phyloP scores from a whole-genome alignment of 2,329 filamentous ascomycete species.

The Fusarium domesticum region DNA sequence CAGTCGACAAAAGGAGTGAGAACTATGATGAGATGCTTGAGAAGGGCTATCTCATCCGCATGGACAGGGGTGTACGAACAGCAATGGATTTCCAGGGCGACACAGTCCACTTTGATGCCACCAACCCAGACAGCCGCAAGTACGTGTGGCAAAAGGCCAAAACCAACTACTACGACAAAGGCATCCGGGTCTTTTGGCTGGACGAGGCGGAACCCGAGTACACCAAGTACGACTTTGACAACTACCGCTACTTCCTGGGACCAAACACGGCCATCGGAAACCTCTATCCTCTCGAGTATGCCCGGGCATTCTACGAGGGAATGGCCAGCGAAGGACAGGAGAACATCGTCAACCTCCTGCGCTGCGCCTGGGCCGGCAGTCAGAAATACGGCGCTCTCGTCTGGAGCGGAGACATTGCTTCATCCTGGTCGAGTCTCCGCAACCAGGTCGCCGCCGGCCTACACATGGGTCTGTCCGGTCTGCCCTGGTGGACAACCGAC shows the following conservation, averaged over 20 bases:
- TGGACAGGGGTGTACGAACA: conserved; percentile 56
- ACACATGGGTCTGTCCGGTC: conserved; percentile 62
- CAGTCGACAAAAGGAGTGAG: conserved; percentile 56
- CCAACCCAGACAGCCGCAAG: conserved; percentile 55
- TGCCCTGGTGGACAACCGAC: conserved; percentile 69
- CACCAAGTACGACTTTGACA: conserved; percentile 62
- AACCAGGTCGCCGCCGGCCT: conserved; percentile 61
- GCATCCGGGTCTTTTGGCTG: conserved; percentile 65
- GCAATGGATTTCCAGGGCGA: conserved; percentile 59
- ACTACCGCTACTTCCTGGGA: conserved; percentile 46
- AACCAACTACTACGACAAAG: conserved; percentile 59
- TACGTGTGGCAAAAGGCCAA: conserved; percentile 60
- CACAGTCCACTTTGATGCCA: conserved; percentile 61
- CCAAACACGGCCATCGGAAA: conserved; percentile 50
- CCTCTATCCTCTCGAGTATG: conserved; percentile 57
- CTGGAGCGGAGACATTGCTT: conserved; percentile 66
- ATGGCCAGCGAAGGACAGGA: conserved; percentile 50
- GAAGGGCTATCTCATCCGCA: conserved; percentile 57
- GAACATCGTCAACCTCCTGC: conserved; percentile 55
- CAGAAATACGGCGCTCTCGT: conserved; percentile 64
- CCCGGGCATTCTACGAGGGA: conserved; percentile 59
- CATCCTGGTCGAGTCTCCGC: conserved; percentile 57
- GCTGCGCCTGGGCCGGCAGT: conserved; percentile 51
- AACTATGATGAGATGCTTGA: conserved; percentile 63
- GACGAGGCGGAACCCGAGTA: conserved; percentile 70